Base-by-base conservation (phyloP, 768 basidiomycete species). In the Phaeolepiota aurea region DNA sequence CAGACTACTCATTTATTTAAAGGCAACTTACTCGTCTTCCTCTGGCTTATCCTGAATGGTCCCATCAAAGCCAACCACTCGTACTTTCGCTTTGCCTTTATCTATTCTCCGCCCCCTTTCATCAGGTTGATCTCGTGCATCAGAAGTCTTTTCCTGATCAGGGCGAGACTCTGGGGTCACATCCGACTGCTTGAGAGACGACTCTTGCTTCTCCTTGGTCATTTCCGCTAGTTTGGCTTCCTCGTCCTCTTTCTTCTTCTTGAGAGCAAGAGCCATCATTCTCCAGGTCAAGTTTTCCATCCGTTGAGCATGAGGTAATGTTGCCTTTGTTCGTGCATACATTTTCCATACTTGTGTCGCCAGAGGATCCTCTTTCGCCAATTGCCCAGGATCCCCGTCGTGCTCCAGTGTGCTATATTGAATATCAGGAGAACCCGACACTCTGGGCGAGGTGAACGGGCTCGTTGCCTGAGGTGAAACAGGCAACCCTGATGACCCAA, bases 231-330 rank as follows among this genome's bases (percentile, higher is more conserved):
- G 16, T 23, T 43, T 38, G 45, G 62, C 63, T 45, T 76, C 68
- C 41, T 83, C 81, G 15, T 83, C 80, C 32, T 85, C 83, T 62
- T 81, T 80, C 66, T 83, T 82, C 74, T 87, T 94, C 70, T 85
- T 84, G 42, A 99, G 65, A 10, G 87, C 89, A 56, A 99, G 67
- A 18, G 92, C 86, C 93, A 97, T 97, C 91, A 98, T 88, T 44
- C 96, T 68, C 94, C 94, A 97, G 1, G 93, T 96, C 41, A 98
- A 60, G 56, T 97, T 98, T 66, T 98, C 96, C 89, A 99, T 92
- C 54, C 93, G 68, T 62, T 92, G 88, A 0, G 87, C 89, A 55
- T 94, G 89, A 20, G 93, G 91, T 42, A 94, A 63, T 21, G 72
- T 76, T n/a, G 84, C 86, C 63, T 91, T 92, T 34, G 85, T 87